These are phyloP conservation scores for Penicillium sumatraense DNA, from an alignment of 2,329 filamentous ascomycete species.

Conservation along the genomic window DNA sequence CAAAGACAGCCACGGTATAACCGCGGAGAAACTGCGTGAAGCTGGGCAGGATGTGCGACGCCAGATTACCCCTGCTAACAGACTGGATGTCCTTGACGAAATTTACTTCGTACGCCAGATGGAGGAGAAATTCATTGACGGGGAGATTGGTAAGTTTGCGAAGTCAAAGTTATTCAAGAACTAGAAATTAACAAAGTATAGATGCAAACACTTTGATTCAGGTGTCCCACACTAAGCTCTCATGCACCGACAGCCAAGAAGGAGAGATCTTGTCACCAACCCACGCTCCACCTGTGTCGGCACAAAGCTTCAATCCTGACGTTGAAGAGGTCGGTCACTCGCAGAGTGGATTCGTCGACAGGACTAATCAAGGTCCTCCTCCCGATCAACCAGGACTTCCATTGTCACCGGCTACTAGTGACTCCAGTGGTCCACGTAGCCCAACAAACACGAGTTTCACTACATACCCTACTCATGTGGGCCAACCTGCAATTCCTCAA, in stretches of 20 bases:
- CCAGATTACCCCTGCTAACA: slow-evolving; percentile 33
- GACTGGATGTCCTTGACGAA: slow-evolving; percentile 38
- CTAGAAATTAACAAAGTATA: slow-evolving; percentile 3
- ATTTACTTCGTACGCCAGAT: slow-evolving; percentile 40
- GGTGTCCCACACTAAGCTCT: slow-evolving; percentile 24
- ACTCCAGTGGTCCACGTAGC: slow-evolving; percentile 26
- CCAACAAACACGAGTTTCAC: slow-evolving; percentile 17
- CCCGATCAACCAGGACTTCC: slow-evolving; percentile 12
- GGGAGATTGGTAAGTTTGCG: slow-evolving; percentile 31
- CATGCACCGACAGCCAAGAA: slow-evolving; percentile 18
- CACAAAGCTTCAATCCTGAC: background rate
- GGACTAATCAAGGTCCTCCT: slow-evolving; percentile 5
- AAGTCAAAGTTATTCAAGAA: background rate
- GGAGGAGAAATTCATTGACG: slow-evolving; percentile 37
- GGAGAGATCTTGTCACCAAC: slow-evolving; percentile 7
- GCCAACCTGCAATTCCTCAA: slow-evolving; percentile 11
- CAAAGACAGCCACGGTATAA: slow-evolving; percentile 37
- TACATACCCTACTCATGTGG: slow-evolving; percentile 15
- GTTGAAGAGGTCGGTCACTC: slow-evolving; percentile 7
- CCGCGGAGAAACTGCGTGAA: slow-evolving; percentile 38
- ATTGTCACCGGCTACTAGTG: slow-evolving; percentile 25
- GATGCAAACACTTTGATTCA: slow-evolving; percentile 26
- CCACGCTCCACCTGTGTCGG: slow-evolving; percentile 10
- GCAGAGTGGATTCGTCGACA: slow-evolving; percentile 6
- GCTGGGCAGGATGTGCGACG: slow-evolving; percentile 40